phyloP scores from a whole-genome alignment of 2,329 filamentous ascomycete species.

The Lachnellula hyalina region DNA sequence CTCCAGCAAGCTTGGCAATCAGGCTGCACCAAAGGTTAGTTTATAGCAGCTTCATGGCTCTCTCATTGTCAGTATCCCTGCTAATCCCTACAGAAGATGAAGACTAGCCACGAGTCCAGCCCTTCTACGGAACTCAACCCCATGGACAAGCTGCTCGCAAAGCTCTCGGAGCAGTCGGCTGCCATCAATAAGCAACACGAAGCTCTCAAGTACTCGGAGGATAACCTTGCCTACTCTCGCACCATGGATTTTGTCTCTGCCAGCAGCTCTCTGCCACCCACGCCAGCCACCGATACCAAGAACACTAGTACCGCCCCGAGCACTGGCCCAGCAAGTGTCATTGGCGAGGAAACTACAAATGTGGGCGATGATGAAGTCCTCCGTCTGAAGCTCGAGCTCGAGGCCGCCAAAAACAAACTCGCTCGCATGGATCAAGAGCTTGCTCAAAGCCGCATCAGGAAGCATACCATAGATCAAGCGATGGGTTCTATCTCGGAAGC shows the following conservation, averaged over 20 bases:
- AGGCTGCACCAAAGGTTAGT: slow-evolving; percentile 47
- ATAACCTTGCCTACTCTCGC: slow-evolving; percentile 21
- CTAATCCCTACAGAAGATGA: slow-evolving; percentile 40
- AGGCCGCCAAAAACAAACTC: slow-evolving; percentile 65
- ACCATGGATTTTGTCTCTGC: slow-evolving; percentile 41
- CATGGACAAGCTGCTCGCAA: slow-evolving; percentile 69
- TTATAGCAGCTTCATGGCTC: slow-evolving; percentile 1
- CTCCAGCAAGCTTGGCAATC: slow-evolving; percentile 51
- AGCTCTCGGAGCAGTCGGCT: slow-evolving; percentile 66
- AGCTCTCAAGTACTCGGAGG: slow-evolving; percentile 38
- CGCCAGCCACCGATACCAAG: slow-evolving; percentile 53
- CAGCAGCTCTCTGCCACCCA: slow-evolving; percentile 57
- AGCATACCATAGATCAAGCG: slow-evolving; percentile 52
- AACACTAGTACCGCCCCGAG: slow-evolving; percentile 39
- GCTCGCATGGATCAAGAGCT: slow-evolving; percentile 67
- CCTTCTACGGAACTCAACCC: slow-evolving; percentile 40
- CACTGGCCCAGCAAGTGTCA: slow-evolving; percentile 49
- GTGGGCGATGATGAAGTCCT: slow-evolving; percentile 52
- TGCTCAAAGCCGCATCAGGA: slow-evolving; percentile 56
- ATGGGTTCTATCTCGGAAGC: slow-evolving; percentile 45
- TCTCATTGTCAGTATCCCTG: slow-evolving; percentile 7
- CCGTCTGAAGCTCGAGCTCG: slow-evolving; percentile 65
- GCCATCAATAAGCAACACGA: slow-evolving; percentile 55
- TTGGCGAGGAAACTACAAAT: slow-evolving; percentile 34
- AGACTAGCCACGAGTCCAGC: slow-evolving; percentile 41